Base-by-base conservation (phyloP, 2,329 filamentous ascomycete genomes). In the Tolypocladium ophioglossoides region DNA sequence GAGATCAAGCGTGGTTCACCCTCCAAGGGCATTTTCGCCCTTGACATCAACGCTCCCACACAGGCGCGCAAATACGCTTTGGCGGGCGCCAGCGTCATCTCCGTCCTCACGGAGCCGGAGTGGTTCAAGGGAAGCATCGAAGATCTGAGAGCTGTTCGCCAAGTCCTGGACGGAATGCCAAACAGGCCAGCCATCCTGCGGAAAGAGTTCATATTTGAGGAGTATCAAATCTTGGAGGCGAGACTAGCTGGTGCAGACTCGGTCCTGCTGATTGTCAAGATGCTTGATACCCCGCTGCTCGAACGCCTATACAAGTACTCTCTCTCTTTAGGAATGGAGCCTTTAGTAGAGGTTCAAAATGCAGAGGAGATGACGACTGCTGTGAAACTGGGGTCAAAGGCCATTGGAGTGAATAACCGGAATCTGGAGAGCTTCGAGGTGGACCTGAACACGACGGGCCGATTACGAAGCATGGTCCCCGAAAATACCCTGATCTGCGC, bases 121-220 rank as follows among this genome's bases (percentile, higher is more conserved):
- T 99, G 94, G 94, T 99, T 99, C 78, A 97, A 96, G 73, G 94
- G 94, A 50, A 95, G 87, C 70, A 91, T 99, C 57, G 92, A 99
- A 55, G 94, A 99, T 67, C 74, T 99, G 53, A 83, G 88, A 56
- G 84, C 86, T 37, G 94, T 97, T 34, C 84, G 94, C 47, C 88
- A 92, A 69, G 91, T 89, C 50, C 75, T 99, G n/a, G 83, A 91
- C 62, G 86, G 87, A 14, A 91, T 99, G 85, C 86, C 89, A 1
- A 95, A 96, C 67, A 82, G 94, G 52, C 95, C 94, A 3, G 95
- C 92, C 2, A 82, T 99, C 14, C 74, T 99, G 34, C 85, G 95
- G 27, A 99, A 99, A 68, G 94, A 99, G 63, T 99, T 99, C 64
- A 84, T 99, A 41, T 99, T 97, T 64, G 91, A 97, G 48, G 91